phyloP scores from a whole-genome alignment of 2,329 filamentous ascomycete species.

The Huntiella moniliformis region DNA sequence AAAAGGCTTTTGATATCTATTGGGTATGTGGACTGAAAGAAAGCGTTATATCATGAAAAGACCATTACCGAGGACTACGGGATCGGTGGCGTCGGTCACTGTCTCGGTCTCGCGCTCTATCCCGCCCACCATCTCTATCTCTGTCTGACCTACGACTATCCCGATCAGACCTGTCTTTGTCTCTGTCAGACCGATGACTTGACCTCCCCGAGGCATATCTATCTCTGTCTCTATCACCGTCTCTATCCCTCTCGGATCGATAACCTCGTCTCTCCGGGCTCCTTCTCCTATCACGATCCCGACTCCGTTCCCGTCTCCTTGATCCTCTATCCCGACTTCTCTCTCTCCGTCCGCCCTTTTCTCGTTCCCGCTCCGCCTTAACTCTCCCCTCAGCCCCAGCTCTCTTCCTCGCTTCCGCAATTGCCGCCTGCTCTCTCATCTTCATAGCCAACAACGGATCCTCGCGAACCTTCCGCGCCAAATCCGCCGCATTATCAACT shows the following conservation, averaged over 20 bases:
- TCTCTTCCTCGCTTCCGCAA: constrained; percentile 60
- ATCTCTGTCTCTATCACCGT: constrained; percentile 4
- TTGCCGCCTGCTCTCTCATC: constrained; percentile 69
- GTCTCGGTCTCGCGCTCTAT: neutral
- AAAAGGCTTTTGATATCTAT: no score
- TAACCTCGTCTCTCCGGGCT: constrained; percentile 6
- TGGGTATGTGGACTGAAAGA: no score
- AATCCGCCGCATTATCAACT: constrained; percentile 60
- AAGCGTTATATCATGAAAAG: no score
- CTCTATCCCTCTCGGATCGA: constrained; percentile 1
- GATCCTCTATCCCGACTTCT: neutral
- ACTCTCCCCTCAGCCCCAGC: constrained; percentile 46
- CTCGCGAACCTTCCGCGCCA: constrained; percentile 67
- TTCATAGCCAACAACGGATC: constrained; percentile 90
- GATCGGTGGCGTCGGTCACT: neutral
- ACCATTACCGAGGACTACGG: no score
- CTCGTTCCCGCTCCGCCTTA: constrained; percentile 23
- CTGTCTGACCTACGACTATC: constrained; percentile 1
- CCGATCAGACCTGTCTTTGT: constrained; percentile 1
- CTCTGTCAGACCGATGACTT: neutral
- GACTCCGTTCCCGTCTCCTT: constrained; percentile 22
- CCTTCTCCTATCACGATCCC: constrained; percentile 14
- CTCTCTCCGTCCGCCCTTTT: constrained; percentile 12
- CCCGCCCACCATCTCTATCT: neutral
- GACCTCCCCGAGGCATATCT: neutral